Evolutionary conservation across 768 basidiomycete genomes (phyloP), one percentile per base, ranked within the genome.

Genomic region (Lentinula aciculospora): DNA sequence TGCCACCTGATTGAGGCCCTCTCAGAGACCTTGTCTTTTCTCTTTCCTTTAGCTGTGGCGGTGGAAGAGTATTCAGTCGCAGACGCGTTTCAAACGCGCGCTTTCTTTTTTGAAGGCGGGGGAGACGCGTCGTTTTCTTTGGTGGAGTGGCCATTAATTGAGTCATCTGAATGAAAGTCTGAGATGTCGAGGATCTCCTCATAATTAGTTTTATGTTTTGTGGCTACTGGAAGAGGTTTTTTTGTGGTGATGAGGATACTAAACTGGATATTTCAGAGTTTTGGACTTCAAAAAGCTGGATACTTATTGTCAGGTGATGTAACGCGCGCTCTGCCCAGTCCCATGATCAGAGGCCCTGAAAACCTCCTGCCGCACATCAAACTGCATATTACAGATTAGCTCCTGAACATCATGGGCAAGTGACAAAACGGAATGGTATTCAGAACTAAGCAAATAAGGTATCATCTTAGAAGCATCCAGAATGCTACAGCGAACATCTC

Each of bases 31-130:
- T 46, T 46, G 44, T 21, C 23, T 46, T 27, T 46, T 28, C 44
- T 9, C 25, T 46, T 46, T 28, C 44, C 23, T 46, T 46, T 46
- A 9, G 23, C 8, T 46, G 23, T 27, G 10, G 9, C 21, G 29
- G 27, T 32, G 15, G 47, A 31, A 3, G 47, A 12, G 17, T 8
- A 4, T 9, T 48, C 47, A 17, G 23, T 9, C 29, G 66, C 67
- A 7, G 66, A 46, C 55, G 57, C 65, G 45, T 64, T 65, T 45
- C 58, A 65, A 21, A 62, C 62, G 54, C 72, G 72, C 6, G 66
- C 59, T 60, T 74, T 76, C 47, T 27, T 32, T 60, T 74, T 73
- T 31, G 64, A 47, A 3, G 62, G 63, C 34, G 67, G 61, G 53
- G 57, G 58, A 51, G 60, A 60, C 27, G 48, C 58, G 44, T 61